A percentile compares a stretch with the other conserved stretches of the same genome.
These are phyloP conservation scores for Adansonia gregorii DNA, from an alignment of 441 rosid species.

Conservation along the genomic window DNA sequence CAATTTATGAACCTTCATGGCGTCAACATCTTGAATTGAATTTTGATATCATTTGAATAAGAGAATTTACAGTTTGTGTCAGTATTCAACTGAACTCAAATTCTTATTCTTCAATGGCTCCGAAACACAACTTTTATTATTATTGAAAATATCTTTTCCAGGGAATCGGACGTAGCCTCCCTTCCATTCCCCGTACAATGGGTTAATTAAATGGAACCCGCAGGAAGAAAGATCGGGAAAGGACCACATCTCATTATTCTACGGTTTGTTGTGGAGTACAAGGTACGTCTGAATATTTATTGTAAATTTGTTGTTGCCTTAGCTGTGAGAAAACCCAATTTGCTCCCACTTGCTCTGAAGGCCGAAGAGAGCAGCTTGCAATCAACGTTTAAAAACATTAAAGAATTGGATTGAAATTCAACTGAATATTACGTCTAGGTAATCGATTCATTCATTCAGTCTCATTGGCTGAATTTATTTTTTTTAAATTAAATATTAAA, in stretches of 20 bases:
- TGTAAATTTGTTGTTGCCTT: not conserved
- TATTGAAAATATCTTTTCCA: not conserved
- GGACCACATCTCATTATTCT: not conserved
- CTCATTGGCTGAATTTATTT: too few relatives aligned
- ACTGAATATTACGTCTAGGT: too few relatives aligned
- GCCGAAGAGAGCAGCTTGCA: not conserved
- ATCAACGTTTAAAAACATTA: too few relatives aligned
- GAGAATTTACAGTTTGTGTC: not conserved
- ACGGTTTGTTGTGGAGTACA: not conserved
- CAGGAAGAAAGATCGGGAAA: not conserved
- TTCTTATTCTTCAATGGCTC: not conserved
- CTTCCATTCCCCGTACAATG: not conserved
- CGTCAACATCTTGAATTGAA: not conserved
- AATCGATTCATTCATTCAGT: too few relatives aligned
- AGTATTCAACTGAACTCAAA: not conserved
- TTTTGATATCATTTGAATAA: not conserved
- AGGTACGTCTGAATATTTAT: not conserved
- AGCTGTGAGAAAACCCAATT: not conserved
- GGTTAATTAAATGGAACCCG: not conserved
- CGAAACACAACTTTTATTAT: not conserved
- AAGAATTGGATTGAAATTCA: too few relatives aligned
- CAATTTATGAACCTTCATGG: not conserved
- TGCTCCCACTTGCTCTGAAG: not conserved
- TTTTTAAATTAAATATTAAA: too few relatives aligned
- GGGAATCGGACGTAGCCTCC: not conserved